Evolutionary conservation across 73 alveolate species (phyloP).

Genomic region (Strombidium stylifer): DNA sequence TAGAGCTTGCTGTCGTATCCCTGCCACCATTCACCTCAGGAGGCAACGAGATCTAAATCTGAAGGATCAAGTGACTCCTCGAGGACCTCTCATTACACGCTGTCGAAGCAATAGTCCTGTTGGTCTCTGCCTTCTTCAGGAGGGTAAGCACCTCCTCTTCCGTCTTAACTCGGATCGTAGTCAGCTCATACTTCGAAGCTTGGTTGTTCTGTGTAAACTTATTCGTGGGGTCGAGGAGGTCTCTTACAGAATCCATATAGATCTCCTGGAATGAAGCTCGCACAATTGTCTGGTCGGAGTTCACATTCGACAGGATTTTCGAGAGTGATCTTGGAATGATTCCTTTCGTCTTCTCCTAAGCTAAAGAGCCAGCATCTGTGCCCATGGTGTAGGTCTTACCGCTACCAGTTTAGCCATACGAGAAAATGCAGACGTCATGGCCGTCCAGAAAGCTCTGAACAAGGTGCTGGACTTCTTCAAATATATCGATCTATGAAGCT

Average conservation of each 20-base stretch:
- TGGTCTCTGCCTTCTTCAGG: slow-evolving; percentile 49
- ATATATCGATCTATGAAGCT: slow-evolving; percentile 49
- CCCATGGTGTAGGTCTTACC: slow-evolving; percentile 94
- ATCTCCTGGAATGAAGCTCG: slow-evolving; percentile 51
- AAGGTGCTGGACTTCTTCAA: slow-evolving; percentile 73
- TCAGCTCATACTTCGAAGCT: slow-evolving; percentile 21
- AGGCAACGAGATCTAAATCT: slow-evolving; percentile 51
- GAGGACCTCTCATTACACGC: slow-evolving; percentile 77
- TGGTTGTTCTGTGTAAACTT: neutral
- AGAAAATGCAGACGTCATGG: slow-evolving; percentile 69
- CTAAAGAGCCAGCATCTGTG: slow-evolving; percentile 26
- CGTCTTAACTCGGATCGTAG: neutral
- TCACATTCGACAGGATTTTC: slow-evolving; percentile 40
- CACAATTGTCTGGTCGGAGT: too few relatives aligned
- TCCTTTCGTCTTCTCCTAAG: slow-evolving; percentile 44
- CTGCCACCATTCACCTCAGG: slow-evolving; percentile 48
- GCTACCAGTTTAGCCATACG: slow-evolving; percentile 89
- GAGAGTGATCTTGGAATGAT: slow-evolving; percentile 69
- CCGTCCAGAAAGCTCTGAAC: slow-evolving; percentile 85
- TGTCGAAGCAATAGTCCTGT: slow-evolving; percentile 67
- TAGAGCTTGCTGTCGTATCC: too few relatives aligned
- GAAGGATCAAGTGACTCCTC: slow-evolving; percentile 76
- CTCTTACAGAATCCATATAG: slow-evolving; percentile 51
- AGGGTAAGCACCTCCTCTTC: slow-evolving; percentile 1
- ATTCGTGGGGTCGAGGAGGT: slow-evolving; percentile 38